These are phyloP conservation scores for Populus hybrid DNA, from an alignment of 441 rosid genomes.

Conservation along the genomic window DNA sequence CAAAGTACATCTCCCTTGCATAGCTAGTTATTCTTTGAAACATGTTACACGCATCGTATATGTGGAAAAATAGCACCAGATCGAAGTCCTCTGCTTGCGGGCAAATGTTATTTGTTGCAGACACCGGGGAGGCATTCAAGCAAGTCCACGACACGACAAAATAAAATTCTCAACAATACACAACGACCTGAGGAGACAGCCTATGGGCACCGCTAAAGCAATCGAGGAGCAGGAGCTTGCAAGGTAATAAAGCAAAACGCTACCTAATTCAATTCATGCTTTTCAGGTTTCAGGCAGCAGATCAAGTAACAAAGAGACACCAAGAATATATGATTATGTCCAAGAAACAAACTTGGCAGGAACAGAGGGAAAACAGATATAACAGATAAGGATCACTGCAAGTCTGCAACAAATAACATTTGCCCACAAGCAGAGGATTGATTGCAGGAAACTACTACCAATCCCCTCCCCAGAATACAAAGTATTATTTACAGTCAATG, in stretches of 20 bases:
- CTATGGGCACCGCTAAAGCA: neutral
- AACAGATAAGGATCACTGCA: neutral
- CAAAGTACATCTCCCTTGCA: too few relatives aligned
- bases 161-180: neutral
- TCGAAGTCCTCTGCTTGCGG: too few relatives aligned
- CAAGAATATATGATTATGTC: neutral
- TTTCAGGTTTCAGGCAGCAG: neutral
- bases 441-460: neutral
- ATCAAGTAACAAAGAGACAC: neutral
- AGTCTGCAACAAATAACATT: neutral
- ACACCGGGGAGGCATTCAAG: too few relatives aligned
- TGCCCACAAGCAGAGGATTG: neutral
- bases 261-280: neutral
- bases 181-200: neutral
- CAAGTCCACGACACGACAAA: neutral
- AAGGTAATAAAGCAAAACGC: neutral
- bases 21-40: too few relatives aligned
- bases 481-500: conserved; percentile 18
- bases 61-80: too few relatives aligned
- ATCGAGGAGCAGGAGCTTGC: neutral
- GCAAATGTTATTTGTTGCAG: too few relatives aligned
- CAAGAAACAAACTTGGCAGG: neutral
- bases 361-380: neutral
- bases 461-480: neutral
- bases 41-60: too few relatives aligned